phyloP scores from a whole-genome alignment of 192 early-diverging fungal species.

The Backusella sp. region DNA sequence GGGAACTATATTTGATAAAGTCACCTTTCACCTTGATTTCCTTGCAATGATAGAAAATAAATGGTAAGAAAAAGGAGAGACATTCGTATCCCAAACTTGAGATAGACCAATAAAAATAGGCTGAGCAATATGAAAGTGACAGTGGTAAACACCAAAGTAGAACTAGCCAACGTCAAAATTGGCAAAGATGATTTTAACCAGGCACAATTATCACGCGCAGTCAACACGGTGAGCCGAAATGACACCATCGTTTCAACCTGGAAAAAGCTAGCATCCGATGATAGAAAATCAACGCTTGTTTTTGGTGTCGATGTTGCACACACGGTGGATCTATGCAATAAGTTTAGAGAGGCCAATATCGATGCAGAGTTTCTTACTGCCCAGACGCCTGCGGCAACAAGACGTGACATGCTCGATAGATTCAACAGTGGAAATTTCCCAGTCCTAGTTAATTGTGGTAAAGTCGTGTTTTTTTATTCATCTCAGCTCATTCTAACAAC shows the following conservation, averaged over 20 bases:
- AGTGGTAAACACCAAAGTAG: constrained; percentile 61
- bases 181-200: constrained; percentile 61
- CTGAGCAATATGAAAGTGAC: constrained; percentile 64
- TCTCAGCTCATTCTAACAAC: neutral
- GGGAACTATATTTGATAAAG: constrained; percentile 66
- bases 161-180: constrained; percentile 48
- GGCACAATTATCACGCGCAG: constrained; percentile 49
- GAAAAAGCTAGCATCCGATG: constrained; percentile 45
- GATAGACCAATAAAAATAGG: constrained; percentile 31
- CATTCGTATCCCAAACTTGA: no score
- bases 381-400: constrained; percentile 48
- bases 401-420: constrained; percentile 56
- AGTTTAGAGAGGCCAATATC: constrained; percentile 54
- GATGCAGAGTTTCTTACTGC: constrained; percentile 56
- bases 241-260: constrained; percentile 64
- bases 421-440: constrained; percentile 64
- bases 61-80: constrained; percentile 47
- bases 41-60: constrained; percentile 81
- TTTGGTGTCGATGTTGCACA: constrained; percentile 89
- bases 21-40: constrained; percentile 74
- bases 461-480: constrained; percentile 21
- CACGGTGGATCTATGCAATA: constrained; percentile 51
- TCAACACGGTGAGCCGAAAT: constrained; percentile 63
- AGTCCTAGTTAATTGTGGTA: constrained; percentile 87
- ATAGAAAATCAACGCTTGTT: constrained; percentile 70